These are phyloP conservation scores for Penicillium paradoxum DNA, from an alignment of 495 filamentous ascomycete species.

Conservation along the genomic window DNA sequence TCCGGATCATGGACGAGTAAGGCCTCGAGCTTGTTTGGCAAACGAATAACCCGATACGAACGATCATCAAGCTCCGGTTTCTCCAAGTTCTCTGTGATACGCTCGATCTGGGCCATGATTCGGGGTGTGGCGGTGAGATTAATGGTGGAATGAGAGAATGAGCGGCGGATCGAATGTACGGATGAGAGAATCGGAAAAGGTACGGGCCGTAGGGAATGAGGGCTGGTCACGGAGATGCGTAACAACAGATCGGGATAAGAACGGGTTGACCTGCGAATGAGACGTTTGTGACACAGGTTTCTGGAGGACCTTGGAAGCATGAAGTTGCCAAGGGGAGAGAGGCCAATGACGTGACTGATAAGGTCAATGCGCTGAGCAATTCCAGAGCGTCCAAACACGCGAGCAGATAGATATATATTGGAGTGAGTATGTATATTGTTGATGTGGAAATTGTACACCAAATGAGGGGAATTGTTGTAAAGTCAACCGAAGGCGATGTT, in stretches of 20 bases:
- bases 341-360: slow-evolving; percentile 11
- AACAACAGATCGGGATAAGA: slow-evolving; percentile 16
- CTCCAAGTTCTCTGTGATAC: slow-evolving; percentile 76
- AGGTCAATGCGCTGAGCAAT: slow-evolving; percentile 8
- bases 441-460: background rate
- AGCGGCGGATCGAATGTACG: slow-evolving; percentile 14
- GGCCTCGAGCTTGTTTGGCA: slow-evolving; percentile 88
- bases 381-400: background rate
- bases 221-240: slow-evolving; percentile 12
- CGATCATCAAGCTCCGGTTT: slow-evolving; percentile 85
- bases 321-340: slow-evolving; percentile 2
- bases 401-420: background rate
- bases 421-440: background rate
- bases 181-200: slow-evolving; percentile 19
- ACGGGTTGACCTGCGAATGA: slow-evolving; percentile 21
- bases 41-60: slow-evolving; percentile 77
- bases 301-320: slow-evolving; percentile 45
- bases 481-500: background rate
- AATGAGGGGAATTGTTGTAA: slow-evolving; percentile 1
- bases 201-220: slow-evolving; percentile 7
- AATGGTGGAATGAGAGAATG: slow-evolving; percentile 18
- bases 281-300: slow-evolving; percentile 31
- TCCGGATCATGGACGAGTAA: slow-evolving; percentile 91
- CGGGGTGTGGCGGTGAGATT: slow-evolving; percentile 21
- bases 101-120: slow-evolving; percentile 52